phyloP scores from a whole-genome alignment of 495 filamentous ascomycete species.

The Penicillium goetzii region DNA sequence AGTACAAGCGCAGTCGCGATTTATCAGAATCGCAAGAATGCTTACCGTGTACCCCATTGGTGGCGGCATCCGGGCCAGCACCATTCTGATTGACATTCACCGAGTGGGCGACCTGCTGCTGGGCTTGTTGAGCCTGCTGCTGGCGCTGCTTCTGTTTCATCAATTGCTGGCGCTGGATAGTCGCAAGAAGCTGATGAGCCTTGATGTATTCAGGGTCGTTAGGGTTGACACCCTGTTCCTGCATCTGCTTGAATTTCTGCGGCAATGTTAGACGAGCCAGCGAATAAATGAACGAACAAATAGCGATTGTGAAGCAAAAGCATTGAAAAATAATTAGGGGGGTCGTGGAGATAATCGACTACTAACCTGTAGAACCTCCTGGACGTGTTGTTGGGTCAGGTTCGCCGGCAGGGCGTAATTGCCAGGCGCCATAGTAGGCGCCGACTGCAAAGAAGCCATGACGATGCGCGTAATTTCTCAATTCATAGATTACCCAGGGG shows the following conservation, averaged over 20 bases:
- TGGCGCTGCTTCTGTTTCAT: conserved; percentile 52
- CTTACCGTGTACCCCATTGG: conserved; percentile 59
- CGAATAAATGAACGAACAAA: not conserved
- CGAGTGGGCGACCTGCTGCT: conserved; percentile 33
- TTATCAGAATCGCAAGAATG: not conserved
- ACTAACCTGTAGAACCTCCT: conserved; percentile 64
- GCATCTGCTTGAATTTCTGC: conserved; percentile 83
- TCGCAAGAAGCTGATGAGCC: conserved; percentile 65
- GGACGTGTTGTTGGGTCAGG: conserved; percentile 62
- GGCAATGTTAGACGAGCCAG: conserved; percentile 29
- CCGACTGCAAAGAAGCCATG: conserved; percentile 80
- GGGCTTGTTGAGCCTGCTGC: conserved; percentile 41
- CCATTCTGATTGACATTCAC: conserved; percentile 41
- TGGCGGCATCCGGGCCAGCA: conserved; percentile 32
- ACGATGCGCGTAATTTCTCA: conserved; percentile 40
- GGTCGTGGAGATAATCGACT: conserved; percentile 5
- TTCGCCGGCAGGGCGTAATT: conserved; percentile 59
- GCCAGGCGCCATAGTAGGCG: conserved; percentile 64
- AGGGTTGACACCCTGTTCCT: conserved; percentile 69
- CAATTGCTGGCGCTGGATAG: conserved; percentile 64
- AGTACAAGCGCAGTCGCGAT: not conserved
- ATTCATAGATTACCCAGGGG: conserved; percentile 37
- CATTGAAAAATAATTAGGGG: not conserved
- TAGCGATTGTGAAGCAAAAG: not conserved
- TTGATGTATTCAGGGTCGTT: conserved; percentile 82